phyloP scores from a whole-genome alignment of 257 asterid genomes.

The Nicotiana tomentosiformis region DNA sequence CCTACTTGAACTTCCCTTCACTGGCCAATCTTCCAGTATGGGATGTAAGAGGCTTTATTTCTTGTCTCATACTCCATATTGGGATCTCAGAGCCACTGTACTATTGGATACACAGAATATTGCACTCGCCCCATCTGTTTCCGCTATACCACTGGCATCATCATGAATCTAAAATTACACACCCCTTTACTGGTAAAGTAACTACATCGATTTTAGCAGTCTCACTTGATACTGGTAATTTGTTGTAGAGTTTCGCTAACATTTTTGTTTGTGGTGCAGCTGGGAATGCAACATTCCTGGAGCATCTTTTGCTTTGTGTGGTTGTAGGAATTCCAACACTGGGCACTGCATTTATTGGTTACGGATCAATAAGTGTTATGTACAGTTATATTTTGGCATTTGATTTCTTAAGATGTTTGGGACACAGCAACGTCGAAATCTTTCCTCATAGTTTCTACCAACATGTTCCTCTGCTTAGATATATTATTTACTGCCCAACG shows the following conservation, averaged over 20 bases:
- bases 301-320: conserved; percentile 59
- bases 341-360: conserved; percentile 61
- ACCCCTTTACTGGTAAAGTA: conserved; percentile 71
- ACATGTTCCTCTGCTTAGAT: conserved; percentile 49
- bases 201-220: neutral
- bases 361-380: conserved; percentile 61
- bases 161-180: conserved; percentile 65
- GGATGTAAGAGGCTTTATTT: conserved; percentile 54
- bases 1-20: conserved; percentile 54
- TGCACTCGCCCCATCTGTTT: conserved; percentile 56
- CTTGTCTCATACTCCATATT: conserved; percentile 61
- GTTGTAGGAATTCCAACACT: conserved; percentile 63
- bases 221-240: neutral
- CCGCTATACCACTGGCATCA: conserved; percentile 78
- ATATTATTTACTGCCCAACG: conserved; percentile 74
- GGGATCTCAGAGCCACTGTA: conserved; percentile 79
- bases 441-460: conserved; percentile 47
- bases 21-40: conserved; percentile 53
- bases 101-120: conserved; percentile 74
- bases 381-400: conserved; percentile 59
- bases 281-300: conserved; percentile 78
- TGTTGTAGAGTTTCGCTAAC: neutral
- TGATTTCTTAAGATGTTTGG: conserved; percentile 83
- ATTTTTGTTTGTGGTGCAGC: conserved; percentile 38
- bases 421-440: conserved; percentile 75